phyloP scores from a whole-genome alignment of 768 basidiomycete genomes.

The Suillus ampliporus region DNA sequence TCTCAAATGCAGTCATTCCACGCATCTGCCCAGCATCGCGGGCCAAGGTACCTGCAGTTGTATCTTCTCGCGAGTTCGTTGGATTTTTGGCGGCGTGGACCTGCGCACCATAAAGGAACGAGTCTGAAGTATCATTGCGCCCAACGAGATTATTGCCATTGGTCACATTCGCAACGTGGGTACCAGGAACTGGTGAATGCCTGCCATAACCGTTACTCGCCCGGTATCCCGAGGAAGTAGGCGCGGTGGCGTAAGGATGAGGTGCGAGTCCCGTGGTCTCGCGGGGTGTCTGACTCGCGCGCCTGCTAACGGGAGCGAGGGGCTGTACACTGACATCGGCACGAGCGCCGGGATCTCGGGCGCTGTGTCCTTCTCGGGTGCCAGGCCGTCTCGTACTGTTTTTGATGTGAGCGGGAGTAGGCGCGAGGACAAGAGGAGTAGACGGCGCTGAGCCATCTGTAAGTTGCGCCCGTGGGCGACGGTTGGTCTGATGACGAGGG shows the following conservation, averaged over 20 bases:
- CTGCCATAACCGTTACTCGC: slow-evolving; percentile 57
- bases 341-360: slow-evolving; percentile 53
- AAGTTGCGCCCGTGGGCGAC: slow-evolving; percentile 58
- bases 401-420: slow-evolving; percentile 72
- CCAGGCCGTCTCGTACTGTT: slow-evolving; percentile 52
- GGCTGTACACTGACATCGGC: slow-evolving; percentile 66
- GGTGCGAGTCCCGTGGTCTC: slow-evolving; percentile 53
- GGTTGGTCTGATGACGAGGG: slow-evolving; percentile 58
- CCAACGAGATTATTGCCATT: slow-evolving; percentile 46
- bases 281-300: slow-evolving; percentile 68
- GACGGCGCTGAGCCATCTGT: slow-evolving; percentile 60
- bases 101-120: slow-evolving; percentile 67
- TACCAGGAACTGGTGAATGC: slow-evolving; percentile 51
- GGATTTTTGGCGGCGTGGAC: slow-evolving; percentile 53
- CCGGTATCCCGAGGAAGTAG: slow-evolving; percentile 62
- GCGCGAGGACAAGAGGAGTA: slow-evolving; percentile 67
- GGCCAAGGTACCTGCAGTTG: slow-evolving; percentile 47
- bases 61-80: slow-evolving; percentile 57
- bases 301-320: slow-evolving; percentile 67
- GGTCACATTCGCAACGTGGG: slow-evolving; percentile 41
- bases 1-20: slow-evolving; percentile 71
- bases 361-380: slow-evolving; percentile 50
- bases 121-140: slow-evolving; percentile 65
- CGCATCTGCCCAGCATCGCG: slow-evolving; percentile 45
- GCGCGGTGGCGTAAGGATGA: slow-evolving; percentile 77